These are phyloP conservation scores for Nemania sp. DNA, from an alignment of 2,329 filamentous ascomycete species.

Conservation along the genomic window DNA sequence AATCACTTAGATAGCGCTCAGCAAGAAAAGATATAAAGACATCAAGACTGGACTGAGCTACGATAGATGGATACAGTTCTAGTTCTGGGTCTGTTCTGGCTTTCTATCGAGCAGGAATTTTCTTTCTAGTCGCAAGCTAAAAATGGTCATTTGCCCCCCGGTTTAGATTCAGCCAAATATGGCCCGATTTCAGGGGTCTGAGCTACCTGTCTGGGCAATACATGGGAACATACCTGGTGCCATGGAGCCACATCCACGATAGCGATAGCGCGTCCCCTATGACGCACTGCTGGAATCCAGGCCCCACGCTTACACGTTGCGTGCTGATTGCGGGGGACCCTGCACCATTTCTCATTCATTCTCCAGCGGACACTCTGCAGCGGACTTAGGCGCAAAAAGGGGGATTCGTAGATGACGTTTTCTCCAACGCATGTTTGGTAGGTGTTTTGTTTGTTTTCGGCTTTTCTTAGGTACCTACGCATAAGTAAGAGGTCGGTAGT, in stretches of 20 bases:
- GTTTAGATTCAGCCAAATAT: conserved; percentile 24
- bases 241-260: conserved; percentile 21
- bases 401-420: neutral
- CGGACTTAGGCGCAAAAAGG: neutral
- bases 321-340: conserved; percentile 40
- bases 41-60: neutral
- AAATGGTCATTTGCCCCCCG: conserved; percentile 24
- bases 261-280: conserved; percentile 28
- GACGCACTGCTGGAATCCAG: conserved; percentile 32
- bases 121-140: conserved; percentile 25
- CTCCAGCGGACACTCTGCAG: neutral
- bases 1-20: no score
- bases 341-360: neutral
- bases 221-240: conserved; percentile 7
- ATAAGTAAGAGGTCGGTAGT: neutral
- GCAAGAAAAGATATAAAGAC: no score
- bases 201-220: no score
- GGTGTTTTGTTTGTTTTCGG: neutral
- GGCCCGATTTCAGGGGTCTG: conserved; percentile 21
- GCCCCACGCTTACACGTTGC: neutral
- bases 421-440: neutral
- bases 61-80: no score
- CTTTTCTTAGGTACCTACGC: neutral
- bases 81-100: neutral
- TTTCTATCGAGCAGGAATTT: conserved; percentile 12